Conservation (phyloP, 345 rosid genomes). For the Murraya koenigii region DNA sequence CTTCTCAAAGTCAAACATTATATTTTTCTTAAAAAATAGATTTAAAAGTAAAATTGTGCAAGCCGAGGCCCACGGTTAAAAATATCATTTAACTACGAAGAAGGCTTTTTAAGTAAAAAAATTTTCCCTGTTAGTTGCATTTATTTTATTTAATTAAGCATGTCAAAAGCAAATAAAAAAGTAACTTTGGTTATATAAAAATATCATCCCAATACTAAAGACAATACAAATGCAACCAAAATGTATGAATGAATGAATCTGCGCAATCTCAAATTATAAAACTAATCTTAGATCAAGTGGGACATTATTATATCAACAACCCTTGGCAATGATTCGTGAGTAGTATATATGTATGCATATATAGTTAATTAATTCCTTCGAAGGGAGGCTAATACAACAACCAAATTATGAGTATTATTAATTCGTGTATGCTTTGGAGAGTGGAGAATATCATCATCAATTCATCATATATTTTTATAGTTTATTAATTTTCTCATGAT, state of each 20-base stretch:
- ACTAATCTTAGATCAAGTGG: background rate
- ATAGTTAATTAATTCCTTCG: background rate
- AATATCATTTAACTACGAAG: no score
- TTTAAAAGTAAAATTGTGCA: no score
- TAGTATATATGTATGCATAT: no score
- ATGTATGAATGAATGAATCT: background rate
- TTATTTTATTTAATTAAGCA: no score
- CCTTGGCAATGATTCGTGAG: background rate
- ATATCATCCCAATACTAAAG: no score
- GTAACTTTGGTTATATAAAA: no score
- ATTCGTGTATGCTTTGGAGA: background rate
- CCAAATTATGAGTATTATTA: slow-evolving; percentile 4
- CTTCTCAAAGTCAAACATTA: no score
- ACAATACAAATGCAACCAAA: background rate
- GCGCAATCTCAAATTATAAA: background rate
- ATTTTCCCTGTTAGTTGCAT: no score
- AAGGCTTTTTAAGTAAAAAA: no score
- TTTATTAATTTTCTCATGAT: background rate
- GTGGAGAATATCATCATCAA: background rate
- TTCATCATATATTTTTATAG: background rate
- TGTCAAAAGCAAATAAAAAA: no score
- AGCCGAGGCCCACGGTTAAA: no score
- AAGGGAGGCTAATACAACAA: background rate
- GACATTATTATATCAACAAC: background rate
- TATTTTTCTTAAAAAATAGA: no score